Conservation (phyloP, 139 green algal genomes). For the Limnomonas spitsbergensis region DNA sequence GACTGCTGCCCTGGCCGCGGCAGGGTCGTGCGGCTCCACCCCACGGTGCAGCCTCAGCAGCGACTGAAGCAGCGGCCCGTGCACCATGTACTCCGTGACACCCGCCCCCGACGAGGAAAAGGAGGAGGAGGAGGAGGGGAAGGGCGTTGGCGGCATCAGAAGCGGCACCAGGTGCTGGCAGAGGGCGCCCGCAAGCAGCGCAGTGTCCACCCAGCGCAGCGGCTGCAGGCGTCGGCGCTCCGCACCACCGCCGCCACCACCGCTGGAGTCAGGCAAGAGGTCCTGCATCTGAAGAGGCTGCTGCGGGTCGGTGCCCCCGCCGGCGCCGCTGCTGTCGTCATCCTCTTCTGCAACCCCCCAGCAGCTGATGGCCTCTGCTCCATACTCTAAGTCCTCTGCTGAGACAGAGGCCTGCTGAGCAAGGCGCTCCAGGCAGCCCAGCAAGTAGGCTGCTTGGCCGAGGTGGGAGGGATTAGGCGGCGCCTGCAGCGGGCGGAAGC, state of each 20-base stretch:
- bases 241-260: background rate
- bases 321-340: background rate
- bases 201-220: constrained; percentile 34
- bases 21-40: background rate
- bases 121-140: too few species aligned
- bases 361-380: background rate
- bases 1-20: constrained; percentile 1
- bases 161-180: constrained; percentile 27
- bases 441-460: constrained; percentile 38
- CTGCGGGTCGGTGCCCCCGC: background rate
- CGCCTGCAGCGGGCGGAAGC: constrained; percentile 68
- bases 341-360: background rate
- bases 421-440: constrained; percentile 11
- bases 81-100: constrained; percentile 13
- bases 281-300: background rate
- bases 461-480: constrained; percentile 22
- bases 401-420: background rate
- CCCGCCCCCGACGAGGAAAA: background rate
- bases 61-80: background rate
- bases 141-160: constrained; percentile 12
- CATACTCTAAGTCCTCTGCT: background rate
- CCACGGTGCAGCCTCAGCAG: constrained; percentile 23
- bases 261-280: background rate
- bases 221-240: background rate
- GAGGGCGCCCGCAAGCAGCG: constrained; percentile 38